Evolutionary conservation across 129 eudicot species (phyloP).

Genomic region (Chrysanthemum lavandulifolium): DNA sequence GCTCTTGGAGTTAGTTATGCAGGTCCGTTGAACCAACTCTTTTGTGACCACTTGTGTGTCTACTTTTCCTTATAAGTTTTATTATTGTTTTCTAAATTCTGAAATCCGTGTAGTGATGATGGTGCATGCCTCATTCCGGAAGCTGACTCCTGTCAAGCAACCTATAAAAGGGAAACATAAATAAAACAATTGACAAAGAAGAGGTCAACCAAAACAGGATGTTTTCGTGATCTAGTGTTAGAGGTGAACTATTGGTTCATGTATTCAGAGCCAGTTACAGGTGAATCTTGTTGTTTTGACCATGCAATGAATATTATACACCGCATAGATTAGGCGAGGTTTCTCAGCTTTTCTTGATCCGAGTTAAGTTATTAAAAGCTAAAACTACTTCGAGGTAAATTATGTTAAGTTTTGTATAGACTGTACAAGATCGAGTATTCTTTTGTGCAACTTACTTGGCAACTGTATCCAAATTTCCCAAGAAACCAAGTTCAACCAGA

Average conservation of each 20-base stretch:
- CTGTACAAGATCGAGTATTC: not conserved
- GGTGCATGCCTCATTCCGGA: slow-evolving; percentile 88
- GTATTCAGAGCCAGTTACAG: slow-evolving; percentile 14
- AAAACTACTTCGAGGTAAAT: slow-evolving; percentile 15
- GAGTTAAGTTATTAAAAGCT: not conserved
- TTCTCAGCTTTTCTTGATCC: not conserved
- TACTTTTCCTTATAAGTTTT: not conserved
- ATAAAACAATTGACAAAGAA: slow-evolving; percentile 19
- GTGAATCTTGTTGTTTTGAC: slow-evolving; percentile 8
- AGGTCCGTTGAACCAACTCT: slow-evolving; percentile 41
- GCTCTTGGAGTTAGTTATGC: slow-evolving; percentile 71
- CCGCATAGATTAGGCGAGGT: slow-evolving; percentile 5
- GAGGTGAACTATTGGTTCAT: slow-evolving; percentile 24
- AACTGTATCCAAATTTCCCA: too few relatives aligned
- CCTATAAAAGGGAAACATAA: slow-evolving; percentile 49
- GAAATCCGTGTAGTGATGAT: slow-evolving; percentile 52
- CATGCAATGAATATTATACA: not conserved
- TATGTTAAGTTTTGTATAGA: slow-evolving; percentile 24
- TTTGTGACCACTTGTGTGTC: not conserved
- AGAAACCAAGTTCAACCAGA: too few relatives aligned
- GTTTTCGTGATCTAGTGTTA: slow-evolving; percentile 6
- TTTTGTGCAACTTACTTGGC: not conserved
- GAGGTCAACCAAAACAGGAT: not conserved
- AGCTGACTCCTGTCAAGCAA: slow-evolving; percentile 75
- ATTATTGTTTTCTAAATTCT: not conserved